Percentiles rank a stretch among this genome's conserved stretches.
Conservation (phyloP, 208 protist species). For the Leishmania braziliensis region DNA sequence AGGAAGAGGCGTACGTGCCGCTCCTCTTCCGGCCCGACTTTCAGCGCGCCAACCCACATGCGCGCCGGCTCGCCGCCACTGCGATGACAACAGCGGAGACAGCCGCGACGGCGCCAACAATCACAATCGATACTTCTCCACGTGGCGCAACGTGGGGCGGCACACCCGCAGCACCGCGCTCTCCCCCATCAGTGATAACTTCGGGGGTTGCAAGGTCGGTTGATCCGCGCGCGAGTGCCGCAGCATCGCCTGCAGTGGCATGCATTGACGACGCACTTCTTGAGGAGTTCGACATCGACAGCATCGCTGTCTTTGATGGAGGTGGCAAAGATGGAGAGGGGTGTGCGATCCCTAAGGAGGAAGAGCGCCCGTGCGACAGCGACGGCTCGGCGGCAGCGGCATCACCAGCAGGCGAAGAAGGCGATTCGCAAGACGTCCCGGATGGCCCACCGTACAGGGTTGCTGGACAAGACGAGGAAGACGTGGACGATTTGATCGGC, state of each 20-base stretch:
- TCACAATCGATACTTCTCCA: background rate
- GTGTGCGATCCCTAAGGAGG: background rate
- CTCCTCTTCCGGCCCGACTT: slow-evolving; percentile 32
- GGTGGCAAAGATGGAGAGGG: background rate
- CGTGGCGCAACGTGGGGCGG: too few species aligned
- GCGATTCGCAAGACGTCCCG: background rate
- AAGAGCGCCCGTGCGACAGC: background rate
- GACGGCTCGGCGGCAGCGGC: background rate
- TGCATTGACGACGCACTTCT: background rate
- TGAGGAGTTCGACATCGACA: background rate
- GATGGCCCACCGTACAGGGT: background rate
- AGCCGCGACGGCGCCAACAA: background rate
- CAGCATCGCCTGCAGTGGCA: background rate
- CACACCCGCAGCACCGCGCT: background rate
- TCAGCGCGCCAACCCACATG: background rate
- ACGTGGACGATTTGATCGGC: background rate
- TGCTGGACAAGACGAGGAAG: background rate
- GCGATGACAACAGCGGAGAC: background rate
- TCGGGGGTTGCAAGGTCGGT: background rate
- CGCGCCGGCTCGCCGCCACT: background rate
- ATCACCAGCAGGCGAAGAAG: background rate
- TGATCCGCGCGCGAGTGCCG: too few species aligned
- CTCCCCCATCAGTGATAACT: background rate
- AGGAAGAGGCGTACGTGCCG: slow-evolving; percentile 19
- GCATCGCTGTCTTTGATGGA: background rate